Base-by-base conservation (phyloP, 2,329 filamentous ascomycete genomes). In the Penicillium sp. region DNA sequence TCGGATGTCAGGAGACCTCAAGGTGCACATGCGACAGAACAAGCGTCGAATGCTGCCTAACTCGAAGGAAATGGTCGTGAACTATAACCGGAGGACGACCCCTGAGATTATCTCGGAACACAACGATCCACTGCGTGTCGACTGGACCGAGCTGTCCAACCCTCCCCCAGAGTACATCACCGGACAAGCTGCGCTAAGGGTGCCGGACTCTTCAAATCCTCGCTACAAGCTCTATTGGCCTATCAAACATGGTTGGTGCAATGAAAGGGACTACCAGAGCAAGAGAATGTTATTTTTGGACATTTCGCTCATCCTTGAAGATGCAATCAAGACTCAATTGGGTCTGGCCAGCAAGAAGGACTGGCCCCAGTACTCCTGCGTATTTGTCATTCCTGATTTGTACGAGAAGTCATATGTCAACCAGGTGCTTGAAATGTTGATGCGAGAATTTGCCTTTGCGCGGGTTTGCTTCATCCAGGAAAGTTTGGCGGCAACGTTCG, bases 41-140 rank as follows among this genome's bases (percentile, higher is more conserved):
- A 97, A 97, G 79, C 86, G 90, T 68, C 89, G 95, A 70, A 92
- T 96, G 15, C 76, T 97, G 45, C 94, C 94, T n/a, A 97, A 97
- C 69, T 96, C 92, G 0, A 95, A 96, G 71, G 94, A 99, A 67
- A 79, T 96, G 53, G 93, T 96, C 1, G 85, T 92, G 59, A 97
- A 96, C 68, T 97, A 89, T 80, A 99, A 99, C 72, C 85, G 89
- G 48, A 84, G 90, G 44, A 89, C 86, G 0, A 85, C 88, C 31
- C 87, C 90, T 6, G 94, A 97, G 62, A 83, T 87, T 45, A 97
- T 99, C 54, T 87, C 89, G 5, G 89, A 94, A 66, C 94, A 97
- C 74, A 99, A 97, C 69, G 94, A 99, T 65, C 89, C 92, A 0
- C 80, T 95, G 62, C 88, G 94, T 60, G 87, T 97, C 46, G 92